phyloP scores from a whole-genome alignment of 75 land plant species.

The Cryptomeria japonica region DNA sequence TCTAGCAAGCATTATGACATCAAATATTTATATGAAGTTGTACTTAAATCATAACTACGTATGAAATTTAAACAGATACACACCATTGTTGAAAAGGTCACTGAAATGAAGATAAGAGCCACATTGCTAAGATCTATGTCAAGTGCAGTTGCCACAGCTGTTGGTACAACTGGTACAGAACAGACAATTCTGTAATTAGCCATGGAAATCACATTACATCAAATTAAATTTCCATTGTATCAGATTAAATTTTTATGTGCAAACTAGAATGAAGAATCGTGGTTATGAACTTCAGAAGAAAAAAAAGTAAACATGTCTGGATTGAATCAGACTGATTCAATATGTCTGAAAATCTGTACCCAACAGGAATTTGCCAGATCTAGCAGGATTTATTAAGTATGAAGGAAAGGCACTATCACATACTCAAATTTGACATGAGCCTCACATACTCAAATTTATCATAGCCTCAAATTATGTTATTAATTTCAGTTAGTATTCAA shows the following conservation, averaged over 20 bases:
- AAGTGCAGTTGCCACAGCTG: constrained; percentile 90
- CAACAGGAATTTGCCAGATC: neutral
- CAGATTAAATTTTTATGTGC: neutral
- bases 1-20: constrained; percentile 2
- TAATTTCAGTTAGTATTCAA: neutral
- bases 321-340: neutral
- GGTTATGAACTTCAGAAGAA: neutral
- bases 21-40: neutral
- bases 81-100: constrained; percentile 98
- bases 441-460: neutral
- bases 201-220: neutral
- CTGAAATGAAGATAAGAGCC: constrained; percentile 92
- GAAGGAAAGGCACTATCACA: neutral
- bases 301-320: neutral
- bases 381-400: neutral
- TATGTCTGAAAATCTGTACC: neutral
- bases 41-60: neutral
- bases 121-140: constrained; percentile 96
- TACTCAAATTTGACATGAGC: neutral
- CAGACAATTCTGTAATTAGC: constrained; percentile 11
- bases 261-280: neutral
- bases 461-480: neutral
- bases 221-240: neutral
- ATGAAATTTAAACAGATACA: constrained; percentile 14
- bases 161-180: constrained; percentile 84